Conservation (phyloP, 2,329 filamentous ascomycete species). For the Penicillium fuscoglaucum region DNA sequence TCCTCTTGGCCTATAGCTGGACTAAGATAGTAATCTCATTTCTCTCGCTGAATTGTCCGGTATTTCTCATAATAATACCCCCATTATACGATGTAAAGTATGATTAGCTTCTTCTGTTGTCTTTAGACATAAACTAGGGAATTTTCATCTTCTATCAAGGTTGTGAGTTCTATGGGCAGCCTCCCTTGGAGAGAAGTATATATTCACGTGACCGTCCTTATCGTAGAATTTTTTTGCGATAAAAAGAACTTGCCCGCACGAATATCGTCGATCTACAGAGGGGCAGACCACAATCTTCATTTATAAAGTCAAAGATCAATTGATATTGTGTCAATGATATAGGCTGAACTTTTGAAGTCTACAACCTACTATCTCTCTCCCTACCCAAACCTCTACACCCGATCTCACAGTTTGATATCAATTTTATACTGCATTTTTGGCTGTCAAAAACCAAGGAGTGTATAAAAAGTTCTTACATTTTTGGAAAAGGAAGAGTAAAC, state of each 20-base stretch:
- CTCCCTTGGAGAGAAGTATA: not conserved
- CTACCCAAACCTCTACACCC: not conserved
- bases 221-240: constrained; percentile 8
- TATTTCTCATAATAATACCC: not conserved
- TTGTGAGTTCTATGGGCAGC: not conserved
- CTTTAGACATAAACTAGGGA: not conserved
- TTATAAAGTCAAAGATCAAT: not conserved
- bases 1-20: no score
- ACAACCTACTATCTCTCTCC: not conserved
- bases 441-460: not conserved
- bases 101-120: not conserved
- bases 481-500: not conserved
- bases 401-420: not conserved
- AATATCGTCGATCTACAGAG: constrained; percentile 10
- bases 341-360: not conserved
- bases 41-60: not conserved
- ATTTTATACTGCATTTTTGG: not conserved
- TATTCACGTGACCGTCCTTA: constrained; percentile 2
- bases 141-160: not conserved
- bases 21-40: no score
- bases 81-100: not conserved
- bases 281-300: constrained; percentile 1
- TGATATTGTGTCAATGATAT: not conserved
- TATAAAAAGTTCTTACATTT: constrained; percentile 8
- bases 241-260: constrained; percentile 4